Evolutionary conservation across 371 early-diverging fungal genomes (phyloP), one percentile per base, ranked within the genome.

Genomic region (Mortierella polycephala): DNA sequence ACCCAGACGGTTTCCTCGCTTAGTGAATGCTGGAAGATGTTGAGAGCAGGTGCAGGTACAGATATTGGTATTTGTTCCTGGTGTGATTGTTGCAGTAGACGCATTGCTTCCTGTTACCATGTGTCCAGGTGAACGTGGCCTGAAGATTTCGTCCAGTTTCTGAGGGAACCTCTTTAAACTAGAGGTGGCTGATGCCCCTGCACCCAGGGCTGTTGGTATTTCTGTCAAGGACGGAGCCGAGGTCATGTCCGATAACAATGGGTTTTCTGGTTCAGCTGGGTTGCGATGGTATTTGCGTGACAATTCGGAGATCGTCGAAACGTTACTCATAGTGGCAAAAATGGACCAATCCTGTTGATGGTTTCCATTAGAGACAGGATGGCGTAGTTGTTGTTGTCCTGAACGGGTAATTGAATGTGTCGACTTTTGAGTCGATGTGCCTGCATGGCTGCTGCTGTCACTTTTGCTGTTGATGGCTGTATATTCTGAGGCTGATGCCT

Each of bases 311-410:
- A 79, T 18, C 4, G 80, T 73, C 9, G 80, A 64, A 8, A 73
- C 69, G 41, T 65, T 71, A 51, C 69, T 79, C 80, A 79, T 79
- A 21, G 69, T 79, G 18, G 73, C 80, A 58, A 79, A 79, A 54
- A 79, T 57, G 46, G 80, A 79, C 80, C 80, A 79, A 16, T 73
- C 80, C 37, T 65, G 80, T 49, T 23, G 60, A 51, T 14, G 51
- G 51, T 18, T 14, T 16, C 51, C 51, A 18, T 51, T 51, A 16
- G 18, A 51, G 51, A 4, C 20, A 13, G 46, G 11, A 46, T 16
- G 20, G 51, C n/a, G 20, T n/a, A 5, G 13, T 7, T 18, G 51
- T 5, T 5, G 51, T 21, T 18, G 51, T 16, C 20, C 16, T 10
- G 20, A 18, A 8, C 20, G 16, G 20, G 20, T 1, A 6, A 20